Conservation (phyloP, 208 protist genomes). For the Acanthamoeba polyphaga region DNA sequence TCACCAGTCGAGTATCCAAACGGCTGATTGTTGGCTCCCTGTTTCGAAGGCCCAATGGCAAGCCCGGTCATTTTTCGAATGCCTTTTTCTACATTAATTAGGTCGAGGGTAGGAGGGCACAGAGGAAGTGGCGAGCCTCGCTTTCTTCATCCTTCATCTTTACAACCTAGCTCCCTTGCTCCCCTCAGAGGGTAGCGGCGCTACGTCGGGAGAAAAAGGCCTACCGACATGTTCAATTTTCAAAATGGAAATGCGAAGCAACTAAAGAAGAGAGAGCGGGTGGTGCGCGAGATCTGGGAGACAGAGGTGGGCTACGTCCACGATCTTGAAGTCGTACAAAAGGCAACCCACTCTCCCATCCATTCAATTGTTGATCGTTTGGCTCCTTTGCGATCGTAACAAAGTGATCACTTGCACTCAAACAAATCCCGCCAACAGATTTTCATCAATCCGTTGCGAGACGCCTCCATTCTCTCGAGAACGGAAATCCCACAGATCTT, state of each 20-base stretch:
- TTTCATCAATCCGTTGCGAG: neutral
- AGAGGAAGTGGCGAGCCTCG: too few relatives aligned
- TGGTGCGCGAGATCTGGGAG: constrained; percentile 41
- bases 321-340: constrained; percentile 17
- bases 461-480: neutral
- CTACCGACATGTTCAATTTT: neutral
- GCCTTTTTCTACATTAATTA: too few relatives aligned
- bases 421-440: neutral
- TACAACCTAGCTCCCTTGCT: too few relatives aligned
- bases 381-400: neutral
- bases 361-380: neutral
- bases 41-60: too few relatives aligned
- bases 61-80: too few relatives aligned
- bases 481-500: constrained; percentile 38
- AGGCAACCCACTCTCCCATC: neutral
- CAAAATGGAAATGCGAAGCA: constrained; percentile 1
- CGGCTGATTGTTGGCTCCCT: too few relatives aligned
- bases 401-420: neutral
- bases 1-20: too few relatives aligned
- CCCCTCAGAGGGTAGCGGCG: too few relatives aligned
- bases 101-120: too few relatives aligned
- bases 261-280: constrained; percentile 42
- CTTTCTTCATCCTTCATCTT: too few relatives aligned
- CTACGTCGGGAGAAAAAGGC: neutral
- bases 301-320: constrained; percentile 33